Conservation (phyloP, 352 stramenopile species). For the Phytophthora constricta region DNA sequence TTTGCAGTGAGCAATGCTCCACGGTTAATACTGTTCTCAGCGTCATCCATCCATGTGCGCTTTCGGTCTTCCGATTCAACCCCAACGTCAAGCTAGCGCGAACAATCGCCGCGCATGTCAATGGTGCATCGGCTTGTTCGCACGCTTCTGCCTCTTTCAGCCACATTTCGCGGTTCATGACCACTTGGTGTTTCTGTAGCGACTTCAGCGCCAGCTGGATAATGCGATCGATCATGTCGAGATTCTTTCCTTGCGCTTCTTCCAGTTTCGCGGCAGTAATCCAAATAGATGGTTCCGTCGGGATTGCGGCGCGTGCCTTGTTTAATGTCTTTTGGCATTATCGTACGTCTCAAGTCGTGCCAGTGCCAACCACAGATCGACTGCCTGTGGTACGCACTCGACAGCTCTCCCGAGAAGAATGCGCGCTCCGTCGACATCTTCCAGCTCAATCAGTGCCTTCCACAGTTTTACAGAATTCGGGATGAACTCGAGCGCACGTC, state of each 20-base stretch:
- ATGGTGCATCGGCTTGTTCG: slow-evolving; percentile 89
- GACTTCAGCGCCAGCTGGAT: slow-evolving; percentile 86
- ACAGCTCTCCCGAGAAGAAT: slow-evolving; percentile 97
- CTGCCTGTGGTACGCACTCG: slow-evolving; percentile 96
- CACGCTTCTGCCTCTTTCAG: slow-evolving; percentile 96
- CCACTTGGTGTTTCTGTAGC: slow-evolving; percentile 91
- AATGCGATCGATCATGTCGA: slow-evolving; percentile 84
- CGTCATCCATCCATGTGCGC: slow-evolving; percentile 98
- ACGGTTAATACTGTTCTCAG: slow-evolving; percentile 89
- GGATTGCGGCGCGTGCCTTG: slow-evolving; percentile 92
- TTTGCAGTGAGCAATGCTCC: slow-evolving; percentile 92
- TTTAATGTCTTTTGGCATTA: slow-evolving; percentile 98
- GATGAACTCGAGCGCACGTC: slow-evolving; percentile 94
- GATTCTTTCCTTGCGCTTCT: slow-evolving; percentile 95
- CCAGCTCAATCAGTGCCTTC: slow-evolving; percentile 98
- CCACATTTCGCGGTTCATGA: slow-evolving; percentile 96
- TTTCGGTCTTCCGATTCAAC: slow-evolving; percentile 97
- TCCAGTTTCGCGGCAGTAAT: slow-evolving; percentile 99
- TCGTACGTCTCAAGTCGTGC: slow-evolving; percentile 98
- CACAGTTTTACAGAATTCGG: slow-evolving; percentile 98
- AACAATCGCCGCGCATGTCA: slow-evolving; percentile 96
- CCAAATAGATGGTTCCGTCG: slow-evolving; percentile 97
- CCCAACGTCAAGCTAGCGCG: slow-evolving; percentile 93
- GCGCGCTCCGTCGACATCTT: slow-evolving; percentile 96
- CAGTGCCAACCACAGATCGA: slow-evolving; percentile 99